Evolutionary conservation across 352 stramenopile genomes (phyloP), one percentile per base, ranked within the genome.

Genomic region (Aphanomyces cochlioides): DNA sequence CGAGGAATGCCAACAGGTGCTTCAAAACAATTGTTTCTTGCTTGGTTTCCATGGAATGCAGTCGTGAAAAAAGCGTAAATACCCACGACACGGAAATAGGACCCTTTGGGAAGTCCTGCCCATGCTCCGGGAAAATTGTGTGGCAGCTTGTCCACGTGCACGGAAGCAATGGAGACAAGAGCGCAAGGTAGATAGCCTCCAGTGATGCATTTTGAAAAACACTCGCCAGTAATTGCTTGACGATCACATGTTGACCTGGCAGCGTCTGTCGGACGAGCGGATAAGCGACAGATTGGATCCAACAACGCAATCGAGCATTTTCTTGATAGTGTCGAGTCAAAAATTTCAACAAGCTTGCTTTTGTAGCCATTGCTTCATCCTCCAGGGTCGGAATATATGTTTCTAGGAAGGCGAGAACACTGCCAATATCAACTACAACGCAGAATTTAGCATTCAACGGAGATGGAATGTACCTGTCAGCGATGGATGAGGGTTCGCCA

Each of bases 1-100:
- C 13, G n/a, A 70, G 64, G 5, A 61, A 28, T 12, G 17, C 17
- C n/a, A 54, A 7, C 37, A 56, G 4, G 28, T 47, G 45, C 13
- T 12, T 3, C 19, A 70, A 34, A 7, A 70, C n/a, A 5, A 37
- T 64, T 41, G 54, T 40, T 41, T 61, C 54, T 61, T 61, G 17
- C 6, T 70, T 19, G 34, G 43, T 63, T n/a, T 63, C 50, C 5
- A 56, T 41, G 47, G 64, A 45, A 17, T 41, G 28, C 45, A 70
- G 5, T 17, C 64, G 64, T 6, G 64, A 70, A 15, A 58, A 59
- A 17, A 64, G 28, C 4, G 15, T 28, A 63, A 70, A 70, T 7
- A 70, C 7, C 64, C 64, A 70, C 7, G 7, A 59, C 6, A 36
- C 6, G 19, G 64, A 50, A 21, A 21, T 36, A 15, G 64, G 64